These are phyloP conservation scores for Centella asiatica DNA, from an alignment of 129 eudicot genomes.

Conservation along the genomic window DNA sequence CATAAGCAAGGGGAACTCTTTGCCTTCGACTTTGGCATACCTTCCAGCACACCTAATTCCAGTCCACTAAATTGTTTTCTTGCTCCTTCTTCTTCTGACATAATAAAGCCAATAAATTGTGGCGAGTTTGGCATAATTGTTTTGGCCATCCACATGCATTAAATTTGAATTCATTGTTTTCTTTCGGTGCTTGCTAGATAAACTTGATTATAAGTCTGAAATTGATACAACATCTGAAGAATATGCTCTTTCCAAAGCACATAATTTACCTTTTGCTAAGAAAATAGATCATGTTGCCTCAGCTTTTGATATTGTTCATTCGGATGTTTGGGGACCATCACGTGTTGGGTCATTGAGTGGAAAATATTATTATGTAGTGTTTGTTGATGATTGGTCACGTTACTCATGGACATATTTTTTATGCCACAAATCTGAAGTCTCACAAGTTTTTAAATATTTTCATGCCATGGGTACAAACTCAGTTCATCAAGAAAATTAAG, in stretches of 20 bases:
- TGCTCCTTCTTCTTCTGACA: neutral
- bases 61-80: neutral
- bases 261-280: no score
- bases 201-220: no score
- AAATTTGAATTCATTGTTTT: neutral
- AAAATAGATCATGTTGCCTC: no score
- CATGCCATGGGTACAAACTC: neutral
- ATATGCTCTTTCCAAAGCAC: no score
- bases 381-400: neutral
- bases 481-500: neutral
- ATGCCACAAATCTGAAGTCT: neutral
- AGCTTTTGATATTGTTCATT: no score
- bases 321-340: neutral
- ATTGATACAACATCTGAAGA: no score
- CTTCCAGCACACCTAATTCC: no score
- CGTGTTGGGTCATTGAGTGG: neutral
- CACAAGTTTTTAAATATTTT: neutral
- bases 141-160: conserved; percentile 1
- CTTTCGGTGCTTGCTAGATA: no score
- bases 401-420: neutral
- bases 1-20: no score
- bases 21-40: no score
- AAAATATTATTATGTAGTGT: neutral
- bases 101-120: neutral
- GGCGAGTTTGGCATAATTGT: neutral